Conservation (phyloP, 169 alveolate species). For the Cryptosporidium xiaoi region DNA sequence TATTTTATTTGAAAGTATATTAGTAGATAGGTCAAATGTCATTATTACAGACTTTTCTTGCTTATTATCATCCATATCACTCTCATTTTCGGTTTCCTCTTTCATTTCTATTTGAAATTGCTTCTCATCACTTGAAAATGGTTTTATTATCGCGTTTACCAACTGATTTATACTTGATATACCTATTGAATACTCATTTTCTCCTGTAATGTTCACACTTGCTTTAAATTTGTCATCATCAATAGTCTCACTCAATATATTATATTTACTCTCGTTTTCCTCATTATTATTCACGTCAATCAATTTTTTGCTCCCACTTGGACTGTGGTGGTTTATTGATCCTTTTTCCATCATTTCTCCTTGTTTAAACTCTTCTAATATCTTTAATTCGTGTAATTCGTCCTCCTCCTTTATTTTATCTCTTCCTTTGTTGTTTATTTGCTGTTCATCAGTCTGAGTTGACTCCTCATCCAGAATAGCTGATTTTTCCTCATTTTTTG, state of each 20-base stretch:
- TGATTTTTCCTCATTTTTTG: not conserved
- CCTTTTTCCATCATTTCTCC: conserved; percentile 37
- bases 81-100: conserved; percentile 34
- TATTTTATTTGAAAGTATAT: conserved; percentile 26
- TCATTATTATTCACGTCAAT: not conserved
- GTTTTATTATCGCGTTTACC: conserved; percentile 27
- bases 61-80: conserved; percentile 43
- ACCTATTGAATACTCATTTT: conserved; percentile 33
- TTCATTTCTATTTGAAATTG: conserved; percentile 33
- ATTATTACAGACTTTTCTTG: conserved; percentile 34
- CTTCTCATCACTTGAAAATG: conserved; percentile 27
- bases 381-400: conserved; percentile 29
- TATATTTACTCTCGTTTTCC: conserved; percentile 17
- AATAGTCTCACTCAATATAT: conserved; percentile 27
- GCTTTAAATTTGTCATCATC: not conserved
- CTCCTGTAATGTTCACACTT: conserved; percentile 19
- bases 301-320: not conserved
- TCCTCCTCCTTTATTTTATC: conserved; percentile 41
- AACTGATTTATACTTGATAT: conserved; percentile 29
- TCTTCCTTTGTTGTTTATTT: not conserved
- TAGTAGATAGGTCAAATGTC: conserved; percentile 38
- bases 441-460: not conserved
- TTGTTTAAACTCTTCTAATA: conserved; percentile 45
- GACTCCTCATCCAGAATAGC: not conserved
- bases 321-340: not conserved